These are phyloP conservation scores for Remersonia thermophila DNA, from an alignment of 2,329 filamentous ascomycete species.

Conservation along the genomic window DNA sequence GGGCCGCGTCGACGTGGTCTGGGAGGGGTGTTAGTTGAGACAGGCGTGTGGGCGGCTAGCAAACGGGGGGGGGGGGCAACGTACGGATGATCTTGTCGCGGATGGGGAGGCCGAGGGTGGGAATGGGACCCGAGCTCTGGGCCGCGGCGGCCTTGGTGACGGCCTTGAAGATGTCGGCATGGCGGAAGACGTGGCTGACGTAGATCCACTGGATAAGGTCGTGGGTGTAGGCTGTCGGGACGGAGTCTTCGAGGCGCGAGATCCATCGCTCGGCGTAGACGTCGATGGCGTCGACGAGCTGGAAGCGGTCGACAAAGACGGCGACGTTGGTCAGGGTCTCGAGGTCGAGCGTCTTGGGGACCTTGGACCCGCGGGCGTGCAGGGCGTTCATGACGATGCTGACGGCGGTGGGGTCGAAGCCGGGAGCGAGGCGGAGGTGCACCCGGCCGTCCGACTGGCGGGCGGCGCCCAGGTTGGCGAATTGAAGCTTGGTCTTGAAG, in stretches of 20 bases:
- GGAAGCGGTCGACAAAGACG: constrained; percentile 30
- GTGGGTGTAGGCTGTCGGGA: constrained; percentile 11
- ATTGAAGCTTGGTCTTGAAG: constrained; percentile 18
- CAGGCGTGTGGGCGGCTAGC: background rate
- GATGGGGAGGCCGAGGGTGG: constrained; percentile 19
- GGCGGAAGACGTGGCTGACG: constrained; percentile 21
- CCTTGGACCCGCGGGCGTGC: constrained; percentile 28
- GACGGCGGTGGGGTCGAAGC: constrained; percentile 27
- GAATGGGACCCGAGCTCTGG: constrained; percentile 17
- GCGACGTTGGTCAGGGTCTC: constrained; percentile 33
- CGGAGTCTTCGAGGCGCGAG: constrained; percentile 9
- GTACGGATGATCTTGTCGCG: constrained; percentile 20
- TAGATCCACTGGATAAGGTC: constrained; percentile 23
- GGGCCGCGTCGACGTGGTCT: constrained; percentile 20
- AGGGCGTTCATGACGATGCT: constrained; percentile 32
- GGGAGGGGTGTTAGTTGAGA: background rate
- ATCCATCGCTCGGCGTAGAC: constrained; percentile 31
- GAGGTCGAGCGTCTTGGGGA: constrained; percentile 26
- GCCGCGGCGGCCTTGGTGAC: constrained; percentile 18
- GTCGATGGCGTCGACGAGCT: constrained; percentile 30
- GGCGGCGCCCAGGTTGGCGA: constrained; percentile 2
- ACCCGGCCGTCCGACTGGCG: constrained; percentile 21
- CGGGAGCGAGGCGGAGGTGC: constrained; percentile 19
- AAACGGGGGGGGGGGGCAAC: background rate
- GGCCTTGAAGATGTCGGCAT: constrained; percentile 17